Evolutionary conservation across 345 rosid species (phyloP), one percentile per base, ranked within the genome.

Genomic region (Clausena lansium): DNA sequence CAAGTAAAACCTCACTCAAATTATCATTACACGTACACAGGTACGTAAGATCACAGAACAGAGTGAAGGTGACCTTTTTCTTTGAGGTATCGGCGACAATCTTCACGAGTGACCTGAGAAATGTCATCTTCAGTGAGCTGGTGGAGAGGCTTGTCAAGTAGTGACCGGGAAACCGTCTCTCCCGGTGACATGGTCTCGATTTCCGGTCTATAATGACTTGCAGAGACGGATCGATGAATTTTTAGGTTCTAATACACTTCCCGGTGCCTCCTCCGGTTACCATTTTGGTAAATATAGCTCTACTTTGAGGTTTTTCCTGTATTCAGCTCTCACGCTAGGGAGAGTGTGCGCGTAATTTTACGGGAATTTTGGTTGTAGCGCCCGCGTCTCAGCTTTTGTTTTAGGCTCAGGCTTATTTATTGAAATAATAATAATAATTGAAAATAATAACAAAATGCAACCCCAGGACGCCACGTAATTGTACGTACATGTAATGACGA

Each of bases 41-140:
- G 14, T 38, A 60, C 10, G 22, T 45, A 11, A 14, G 28, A 22
- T 1, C 57, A 52, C 7, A 7, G 35, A 27, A 32, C 7, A 63
- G 57, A 77, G 54, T 60, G 55, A 65, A 75, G 52, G 9, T 5
- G 11, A 82, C 87, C 88, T 81, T 85, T 85, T 19, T 83, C 81
- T 80, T 83, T 87, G 80, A 87, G 90, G 75, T 80, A 87, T 33
- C 80, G 80, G 77, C 88, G 87, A 85, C 90, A 85, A 80, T 87
- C 90, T 81, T 87, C 90, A 63, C 90, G 90, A 67, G 88, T 87
- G 79, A 87, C 77, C 83, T 83, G 88, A 60, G 90, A 83, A 76
- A 87, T 85, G 85, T 87, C 90, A 60, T 85, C 87, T 76, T 85
- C 88, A 9, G 88, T 87, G 59, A 80, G 87, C 24, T 80, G 87